Evolutionary conservation across 352 stramenopile genomes (phyloP), one percentile per base, ranked within the genome.

Genomic region (Phytophthora nicotianae): DNA sequence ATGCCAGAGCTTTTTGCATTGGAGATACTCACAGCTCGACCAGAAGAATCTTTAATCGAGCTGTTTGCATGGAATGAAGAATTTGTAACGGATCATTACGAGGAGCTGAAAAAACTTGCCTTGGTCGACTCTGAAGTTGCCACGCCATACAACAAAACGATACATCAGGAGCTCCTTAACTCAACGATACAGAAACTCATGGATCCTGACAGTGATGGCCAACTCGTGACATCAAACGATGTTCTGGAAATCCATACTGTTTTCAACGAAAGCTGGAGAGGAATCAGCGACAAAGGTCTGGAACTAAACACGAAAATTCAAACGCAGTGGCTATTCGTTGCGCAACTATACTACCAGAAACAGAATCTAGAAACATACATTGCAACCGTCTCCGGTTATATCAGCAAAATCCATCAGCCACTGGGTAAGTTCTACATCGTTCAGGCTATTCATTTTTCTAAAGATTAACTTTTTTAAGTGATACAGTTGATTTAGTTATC

Each of bases 51-150:
- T 0, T 53, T 88, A 4, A 26, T 65, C 1, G 43, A 70, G 13
- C 58, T 90, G 10, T 91, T 89, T 75, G 66, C 58, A 0, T 91
- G 77, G 79, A 77, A 87, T 17, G 63, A 83, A 38, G 41, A 35
- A 8, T 90, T 88, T 38, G 54, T 80, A 0, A 37, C 43, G 0
- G 19, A 33, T 4, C 66, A 80, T 14, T 72, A 71, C 26, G 32
- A 41, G 3, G 43, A 62, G 32, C 62, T 90, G 0, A 40, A 65
- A 43, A 47, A 26, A 16, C 53, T 79, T 16, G 65, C 77, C 0
- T 84, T 88, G 13, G 70, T 64, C 0, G 86, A 89, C 47, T 46
- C 48, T 14, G 74, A 58, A 2, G 65, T 79, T 9, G 21, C 37
- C 0, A 90, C 83, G 1, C 83, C 83, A 0, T 91, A 93, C 67